Conservation (phyloP, 1,139 yeast species). For the Pichiaceae sp. region DNA sequence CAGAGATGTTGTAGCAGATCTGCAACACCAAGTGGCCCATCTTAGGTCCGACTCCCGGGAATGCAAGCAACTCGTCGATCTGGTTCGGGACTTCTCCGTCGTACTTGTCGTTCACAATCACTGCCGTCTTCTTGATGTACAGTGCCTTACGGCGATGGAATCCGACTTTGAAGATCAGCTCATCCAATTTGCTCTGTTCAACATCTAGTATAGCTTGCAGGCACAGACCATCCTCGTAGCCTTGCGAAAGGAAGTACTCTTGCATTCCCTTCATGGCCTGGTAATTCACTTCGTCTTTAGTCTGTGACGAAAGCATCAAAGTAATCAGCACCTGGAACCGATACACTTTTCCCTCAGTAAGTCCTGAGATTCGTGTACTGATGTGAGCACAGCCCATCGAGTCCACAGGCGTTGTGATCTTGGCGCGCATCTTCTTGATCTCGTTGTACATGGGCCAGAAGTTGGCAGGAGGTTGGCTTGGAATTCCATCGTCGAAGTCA, state of each 20-base stretch:
- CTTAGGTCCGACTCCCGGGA: constrained; percentile 96
- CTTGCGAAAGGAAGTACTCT: constrained; percentile 29
- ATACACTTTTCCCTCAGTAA: constrained; percentile 16
- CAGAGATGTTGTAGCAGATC: constrained; percentile 67
- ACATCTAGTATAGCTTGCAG: constrained; percentile 38
- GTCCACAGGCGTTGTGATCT: constrained; percentile 74
- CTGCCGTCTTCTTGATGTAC: constrained; percentile 58
- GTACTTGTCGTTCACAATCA: constrained; percentile 40
- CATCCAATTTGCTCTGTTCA: constrained; percentile 51
- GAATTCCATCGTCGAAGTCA: constrained; percentile 4
- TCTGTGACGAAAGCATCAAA: constrained; percentile 84
- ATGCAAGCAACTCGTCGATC: constrained; percentile 51
- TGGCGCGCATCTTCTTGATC: constrained; percentile 57
- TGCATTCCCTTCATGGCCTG: constrained; percentile 63
- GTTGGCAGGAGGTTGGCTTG: constrained; percentile 31
- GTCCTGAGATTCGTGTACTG: constrained; percentile 37
- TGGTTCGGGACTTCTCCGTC: constrained; percentile 65
- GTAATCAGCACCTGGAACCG: constrained; percentile 73
- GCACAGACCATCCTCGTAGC: constrained; percentile 31
- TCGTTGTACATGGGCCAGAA: constrained; percentile 52
- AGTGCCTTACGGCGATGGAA: constrained; percentile 75
- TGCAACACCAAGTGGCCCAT: constrained; percentile 84
- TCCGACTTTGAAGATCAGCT: constrained; percentile 71
- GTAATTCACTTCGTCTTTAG: constrained; percentile 81
- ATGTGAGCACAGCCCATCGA: constrained; percentile 79